Evolutionary conservation across 2,329 filamentous ascomycete genomes (phyloP).

Genomic region (Cytospora paraplurivora): DNA sequence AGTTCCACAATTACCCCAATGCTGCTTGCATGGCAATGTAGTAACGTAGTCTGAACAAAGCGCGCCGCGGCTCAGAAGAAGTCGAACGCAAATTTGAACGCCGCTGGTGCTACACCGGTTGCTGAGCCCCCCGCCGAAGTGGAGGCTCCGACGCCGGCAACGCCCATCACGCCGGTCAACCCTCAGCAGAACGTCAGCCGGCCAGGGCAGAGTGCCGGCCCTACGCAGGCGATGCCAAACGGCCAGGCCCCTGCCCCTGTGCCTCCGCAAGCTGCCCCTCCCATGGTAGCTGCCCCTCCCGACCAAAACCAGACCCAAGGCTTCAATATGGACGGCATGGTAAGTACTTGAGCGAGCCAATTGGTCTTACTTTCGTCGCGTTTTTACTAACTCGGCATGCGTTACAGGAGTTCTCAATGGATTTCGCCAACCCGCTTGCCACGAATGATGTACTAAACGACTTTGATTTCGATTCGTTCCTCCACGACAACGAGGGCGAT

Average conservation of each 20-base stretch:
- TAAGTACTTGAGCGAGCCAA: conserved; percentile 37
- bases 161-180: conserved; percentile 64
- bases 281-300: conserved; percentile 46
- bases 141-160: conserved; percentile 62
- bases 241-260: conserved; percentile 49
- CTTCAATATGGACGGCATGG: conserved; percentile 53
- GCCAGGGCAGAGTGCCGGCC: conserved; percentile 46
- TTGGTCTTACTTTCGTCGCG: neutral
- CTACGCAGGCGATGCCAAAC: conserved; percentile 43
- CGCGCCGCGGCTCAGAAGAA: conserved; percentile 63
- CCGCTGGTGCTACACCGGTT: conserved; percentile 57
- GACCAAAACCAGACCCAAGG: conserved; percentile 51
- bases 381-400: conserved; percentile 30
- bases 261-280: conserved; percentile 45
- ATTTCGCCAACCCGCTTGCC: conserved; percentile 57
- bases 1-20: conserved; percentile 34
- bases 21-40: conserved; percentile 20
- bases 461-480: conserved; percentile 70
- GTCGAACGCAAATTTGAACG: conserved; percentile 56
- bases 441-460: conserved; percentile 63
- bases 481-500: conserved; percentile 58
- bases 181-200: conserved; percentile 49
- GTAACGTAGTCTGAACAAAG: conserved; percentile 29
- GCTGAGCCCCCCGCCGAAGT: conserved; percentile 58
- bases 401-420: conserved; percentile 51